phyloP scores from a whole-genome alignment of 2,329 filamentous ascomycete genomes.

The Helminthosporium solani region DNA sequence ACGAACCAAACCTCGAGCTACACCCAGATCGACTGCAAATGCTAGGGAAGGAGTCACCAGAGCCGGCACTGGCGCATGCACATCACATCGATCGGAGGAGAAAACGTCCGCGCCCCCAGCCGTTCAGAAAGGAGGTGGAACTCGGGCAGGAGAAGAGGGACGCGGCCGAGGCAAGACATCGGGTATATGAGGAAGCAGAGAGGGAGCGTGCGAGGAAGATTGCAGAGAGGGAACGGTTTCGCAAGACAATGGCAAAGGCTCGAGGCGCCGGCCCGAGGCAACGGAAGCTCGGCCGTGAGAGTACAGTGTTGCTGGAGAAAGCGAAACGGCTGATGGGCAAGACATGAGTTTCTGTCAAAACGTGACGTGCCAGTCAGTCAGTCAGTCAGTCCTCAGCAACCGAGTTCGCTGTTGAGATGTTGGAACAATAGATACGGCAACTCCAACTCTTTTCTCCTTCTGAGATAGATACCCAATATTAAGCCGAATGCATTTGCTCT shows the following conservation, averaged over 20 bases:
- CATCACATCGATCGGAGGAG: constrained; percentile 18
- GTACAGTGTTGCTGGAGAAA: constrained; percentile 72
- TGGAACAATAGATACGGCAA: too few species aligned
- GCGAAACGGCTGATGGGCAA: constrained; percentile 67
- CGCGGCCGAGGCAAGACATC: constrained; percentile 62
- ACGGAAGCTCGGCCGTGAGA: constrained; percentile 79
- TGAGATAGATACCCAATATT: too few species aligned
- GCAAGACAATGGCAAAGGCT: constrained; percentile 64
- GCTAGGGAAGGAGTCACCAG: constrained; percentile 48
- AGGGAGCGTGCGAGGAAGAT: constrained; percentile 54
- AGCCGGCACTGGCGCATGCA: constrained; percentile 18
- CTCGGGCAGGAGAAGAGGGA: constrained; percentile 57
- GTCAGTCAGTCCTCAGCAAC: too few species aligned
- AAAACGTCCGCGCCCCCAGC: constrained; percentile 34
- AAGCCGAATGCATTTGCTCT: too few species aligned
- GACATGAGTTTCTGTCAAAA: too few species aligned
- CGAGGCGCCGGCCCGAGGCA: constrained; percentile 64
- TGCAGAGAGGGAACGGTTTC: constrained; percentile 70
- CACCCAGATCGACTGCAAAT: constrained; percentile 63
- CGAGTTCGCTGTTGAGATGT: too few species aligned
- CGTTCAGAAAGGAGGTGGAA: constrained; percentile 47
- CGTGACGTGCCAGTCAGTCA: too few species aligned
- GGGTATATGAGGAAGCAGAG: constrained; percentile 63
- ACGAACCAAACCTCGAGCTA: constrained; percentile 50
- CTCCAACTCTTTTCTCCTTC: too few species aligned